These are phyloP conservation scores for Microcyclosporella mali DNA, from an alignment of 2,329 filamentous ascomycete genomes.

Conservation along the genomic window DNA sequence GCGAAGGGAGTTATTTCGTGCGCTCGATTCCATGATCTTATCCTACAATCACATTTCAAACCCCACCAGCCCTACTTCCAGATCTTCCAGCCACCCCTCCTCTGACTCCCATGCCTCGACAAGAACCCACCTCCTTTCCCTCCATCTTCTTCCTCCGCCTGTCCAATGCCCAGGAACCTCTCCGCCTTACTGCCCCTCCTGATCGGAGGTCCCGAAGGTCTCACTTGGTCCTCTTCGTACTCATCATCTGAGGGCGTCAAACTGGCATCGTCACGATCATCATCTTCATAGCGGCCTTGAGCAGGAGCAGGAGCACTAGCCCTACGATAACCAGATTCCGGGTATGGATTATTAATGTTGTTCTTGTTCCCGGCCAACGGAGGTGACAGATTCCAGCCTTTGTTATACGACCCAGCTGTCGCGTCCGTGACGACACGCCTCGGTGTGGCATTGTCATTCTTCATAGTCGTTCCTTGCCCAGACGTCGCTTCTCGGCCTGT, in stretches of 20 bases:
- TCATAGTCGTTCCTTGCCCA: not conserved
- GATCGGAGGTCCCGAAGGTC: constrained; percentile 9
- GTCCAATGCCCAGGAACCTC: constrained; percentile 26
- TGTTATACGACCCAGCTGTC: constrained; percentile 12
- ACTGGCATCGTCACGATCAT: constrained; percentile 20
- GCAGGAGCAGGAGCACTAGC: constrained; percentile 8
- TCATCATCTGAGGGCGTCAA: constrained; percentile 25
- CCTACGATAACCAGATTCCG: constrained; percentile 15
- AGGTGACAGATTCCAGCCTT: constrained; percentile 20
- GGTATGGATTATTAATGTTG: too few relatives aligned
- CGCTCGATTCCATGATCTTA: too few relatives aligned
- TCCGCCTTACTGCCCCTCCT: constrained; percentile 29
- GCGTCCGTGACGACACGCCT: not conserved
- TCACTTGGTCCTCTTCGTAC: constrained; percentile 14
- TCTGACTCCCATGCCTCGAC: constrained; percentile 26
- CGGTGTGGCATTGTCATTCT: constrained; percentile 3
- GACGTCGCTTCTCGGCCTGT: constrained; percentile 12
- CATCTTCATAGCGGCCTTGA: constrained; percentile 11
- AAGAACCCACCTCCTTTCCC: constrained; percentile 4
- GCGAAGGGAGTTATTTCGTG: too few relatives aligned
- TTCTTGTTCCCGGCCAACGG: constrained; percentile 23
- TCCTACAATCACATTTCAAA: too few relatives aligned
- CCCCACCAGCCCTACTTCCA: constrained; percentile 13
- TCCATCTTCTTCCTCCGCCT: constrained; percentile 4
- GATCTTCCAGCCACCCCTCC: constrained; percentile 28